Evolutionary conservation across 1,284 basidiomycete species (phyloP).

Genomic region (Irpex sp.): DNA sequence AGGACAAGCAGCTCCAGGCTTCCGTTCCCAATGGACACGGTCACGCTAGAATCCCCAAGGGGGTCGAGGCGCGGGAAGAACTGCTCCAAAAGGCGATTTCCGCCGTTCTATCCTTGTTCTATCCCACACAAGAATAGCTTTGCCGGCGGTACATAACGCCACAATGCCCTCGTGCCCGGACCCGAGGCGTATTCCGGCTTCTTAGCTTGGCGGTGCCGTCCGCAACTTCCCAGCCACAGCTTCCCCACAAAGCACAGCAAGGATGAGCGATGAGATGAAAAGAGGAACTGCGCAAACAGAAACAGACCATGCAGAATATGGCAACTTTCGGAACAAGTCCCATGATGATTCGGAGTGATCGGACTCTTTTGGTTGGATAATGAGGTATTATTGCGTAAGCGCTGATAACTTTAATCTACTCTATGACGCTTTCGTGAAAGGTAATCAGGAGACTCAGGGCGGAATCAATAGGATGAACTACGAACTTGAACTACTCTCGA

Average conservation of each 20-base stretch:
- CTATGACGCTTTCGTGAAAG: too few relatives aligned
- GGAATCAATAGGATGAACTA: background rate
- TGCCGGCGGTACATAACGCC: slow-evolving; percentile 1
- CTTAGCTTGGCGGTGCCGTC: too few relatives aligned
- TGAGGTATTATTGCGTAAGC: too few relatives aligned
- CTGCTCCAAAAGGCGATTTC: background rate
- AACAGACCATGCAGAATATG: background rate
- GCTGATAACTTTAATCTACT: too few relatives aligned
- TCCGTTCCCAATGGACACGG: background rate
- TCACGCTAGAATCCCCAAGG: background rate
- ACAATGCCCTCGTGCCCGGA: background rate
- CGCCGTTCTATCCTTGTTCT: background rate
- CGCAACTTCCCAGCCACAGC: too few relatives aligned
- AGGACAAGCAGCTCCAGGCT: background rate
- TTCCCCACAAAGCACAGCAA: background rate
- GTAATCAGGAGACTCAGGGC: background rate
- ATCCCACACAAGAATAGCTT: background rate
- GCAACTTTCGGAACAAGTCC: background rate
- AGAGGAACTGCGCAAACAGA: background rate
- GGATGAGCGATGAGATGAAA: background rate
- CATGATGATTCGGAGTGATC: background rate
- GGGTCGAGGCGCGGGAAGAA: background rate
- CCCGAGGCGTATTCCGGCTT: background rate
- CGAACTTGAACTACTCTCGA: background rate
- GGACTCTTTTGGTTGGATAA: too few relatives aligned